Conservation (phyloP, 2,329 filamentous ascomycete species). For the Myotisia sp. region DNA sequence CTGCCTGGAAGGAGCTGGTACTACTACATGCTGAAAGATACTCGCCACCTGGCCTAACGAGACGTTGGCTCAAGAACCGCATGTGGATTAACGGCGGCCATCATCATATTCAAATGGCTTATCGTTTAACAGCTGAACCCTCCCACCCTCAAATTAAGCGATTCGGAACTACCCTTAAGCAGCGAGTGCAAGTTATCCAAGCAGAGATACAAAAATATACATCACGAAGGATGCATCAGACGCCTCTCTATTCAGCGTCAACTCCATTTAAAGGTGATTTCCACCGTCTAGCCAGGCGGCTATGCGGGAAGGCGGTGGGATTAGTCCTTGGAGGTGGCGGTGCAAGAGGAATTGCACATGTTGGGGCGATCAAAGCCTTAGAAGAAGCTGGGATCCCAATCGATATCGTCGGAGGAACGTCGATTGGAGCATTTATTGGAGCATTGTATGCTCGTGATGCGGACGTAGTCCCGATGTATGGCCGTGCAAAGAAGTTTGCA, state of each 20-base stretch:
- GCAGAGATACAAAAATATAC: constrained; percentile 98
- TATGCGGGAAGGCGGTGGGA: constrained; percentile 89
- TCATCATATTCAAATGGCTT: constrained; percentile 93
- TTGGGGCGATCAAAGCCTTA: constrained; percentile 85
- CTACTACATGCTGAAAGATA: constrained; percentile 80
- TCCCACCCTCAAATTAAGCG: constrained; percentile 60
- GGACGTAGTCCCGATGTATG: constrained; percentile 93
- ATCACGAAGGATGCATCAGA: constrained; percentile 76
- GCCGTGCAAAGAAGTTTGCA: constrained; percentile 90
- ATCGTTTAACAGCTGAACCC: constrained; percentile 60
- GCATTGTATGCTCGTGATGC: constrained; percentile 91
- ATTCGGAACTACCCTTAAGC: constrained; percentile 74
- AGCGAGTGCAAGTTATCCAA: constrained; percentile 84
- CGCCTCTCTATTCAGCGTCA: constrained; percentile 77
- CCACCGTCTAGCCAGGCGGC: constrained; percentile 71
- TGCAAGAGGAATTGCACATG: constrained; percentile 77
- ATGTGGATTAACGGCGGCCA: constrained; percentile 98
- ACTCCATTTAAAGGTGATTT: constrained; percentile 94
- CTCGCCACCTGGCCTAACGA: constrained; percentile 67
- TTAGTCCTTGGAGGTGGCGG: constrained; percentile 89
- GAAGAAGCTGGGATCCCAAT: constrained; percentile 95
- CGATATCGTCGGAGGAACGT: constrained; percentile 88
- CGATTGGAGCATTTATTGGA: constrained; percentile 90
- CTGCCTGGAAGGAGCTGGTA: constrained; percentile 82
- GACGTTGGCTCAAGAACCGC: constrained; percentile 80